These are phyloP conservation scores for Penicillium ochrochloron DNA, from an alignment of 495 filamentous ascomycete species.

Conservation along the genomic window DNA sequence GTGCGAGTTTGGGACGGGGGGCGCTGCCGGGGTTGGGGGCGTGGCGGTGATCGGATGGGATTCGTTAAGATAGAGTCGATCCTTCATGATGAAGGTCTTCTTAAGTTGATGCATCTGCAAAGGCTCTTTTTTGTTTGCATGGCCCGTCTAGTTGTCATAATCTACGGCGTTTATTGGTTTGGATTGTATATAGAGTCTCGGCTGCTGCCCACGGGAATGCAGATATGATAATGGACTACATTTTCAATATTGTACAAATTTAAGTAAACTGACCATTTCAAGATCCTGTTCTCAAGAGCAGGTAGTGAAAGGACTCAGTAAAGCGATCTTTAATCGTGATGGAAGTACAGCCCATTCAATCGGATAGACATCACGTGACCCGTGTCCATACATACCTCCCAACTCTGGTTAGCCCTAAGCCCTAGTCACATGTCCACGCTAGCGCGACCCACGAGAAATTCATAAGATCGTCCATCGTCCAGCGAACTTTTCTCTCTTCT, in stretches of 20 bases:
- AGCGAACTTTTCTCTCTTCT: constrained; percentile 30
- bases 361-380: neutral
- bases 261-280: neutral
- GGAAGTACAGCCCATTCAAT: neutral
- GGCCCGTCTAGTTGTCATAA: neutral
- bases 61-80: neutral
- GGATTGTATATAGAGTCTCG: constrained; percentile 13
- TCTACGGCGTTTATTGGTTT: constrained; percentile 6
- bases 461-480: constrained; percentile 29
- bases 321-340: no score
- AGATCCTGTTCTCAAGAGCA: neutral
- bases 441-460: constrained; percentile 46
- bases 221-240: neutral
- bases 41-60: constrained; percentile 39
- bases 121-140: constrained; percentile 5
- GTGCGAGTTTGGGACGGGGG: constrained; percentile 44
- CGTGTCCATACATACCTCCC: neutral
- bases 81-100: constrained; percentile 2
- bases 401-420: constrained; percentile 25
- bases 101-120: constrained; percentile 7
- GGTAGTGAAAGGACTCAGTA: no score
- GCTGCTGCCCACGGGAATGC: neutral
- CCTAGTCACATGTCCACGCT: constrained; percentile 38
- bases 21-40: constrained; percentile 46
- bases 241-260: neutral